Percentiles rank a stretch among this genome's conserved stretches.
Evolutionary conservation across 106 monocot species (phyloP).

Genomic region (Dendrobium catenatum): DNA sequence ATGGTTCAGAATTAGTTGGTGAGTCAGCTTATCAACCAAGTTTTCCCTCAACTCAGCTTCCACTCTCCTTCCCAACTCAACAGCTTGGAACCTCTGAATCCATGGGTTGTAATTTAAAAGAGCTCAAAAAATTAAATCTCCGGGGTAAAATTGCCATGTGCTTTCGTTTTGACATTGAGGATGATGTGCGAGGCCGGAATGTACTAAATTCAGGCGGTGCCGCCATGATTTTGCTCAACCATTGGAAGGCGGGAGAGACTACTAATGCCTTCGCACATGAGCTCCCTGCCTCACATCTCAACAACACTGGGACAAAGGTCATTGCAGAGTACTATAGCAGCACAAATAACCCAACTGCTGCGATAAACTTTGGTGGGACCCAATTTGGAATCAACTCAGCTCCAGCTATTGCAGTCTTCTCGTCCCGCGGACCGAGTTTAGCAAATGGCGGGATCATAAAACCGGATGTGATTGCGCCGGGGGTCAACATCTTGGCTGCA

Average conservation of each 20-base stretch:
- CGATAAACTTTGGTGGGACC: slow-evolving; percentile 28
- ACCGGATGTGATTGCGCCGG: slow-evolving; percentile 36
- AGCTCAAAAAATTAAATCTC: slow-evolving; percentile 2
- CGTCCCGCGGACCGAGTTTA: slow-evolving; percentile 31
- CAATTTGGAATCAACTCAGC: slow-evolving; percentile 19
- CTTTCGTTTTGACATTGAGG: neutral
- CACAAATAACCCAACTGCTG: slow-evolving; percentile 21
- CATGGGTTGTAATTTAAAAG: neutral
- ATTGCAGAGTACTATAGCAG: slow-evolving; percentile 8
- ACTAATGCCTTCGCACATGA: slow-evolving; percentile 20
- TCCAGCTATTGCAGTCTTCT: slow-evolving; percentile 28
- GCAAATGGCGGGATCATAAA: slow-evolving; percentile 34
- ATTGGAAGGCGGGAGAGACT: neutral
- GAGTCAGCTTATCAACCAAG: slow-evolving; percentile 13
- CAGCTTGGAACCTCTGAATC: neutral
- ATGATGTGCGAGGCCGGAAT: neutral
- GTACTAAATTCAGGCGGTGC: slow-evolving; percentile 8
- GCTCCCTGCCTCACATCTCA: slow-evolving; percentile 28
- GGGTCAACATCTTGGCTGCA: slow-evolving; percentile 41
- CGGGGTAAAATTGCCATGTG: slow-evolving; percentile 14
- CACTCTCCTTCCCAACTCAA: neutral
- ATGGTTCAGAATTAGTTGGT: slow-evolving; percentile 6
- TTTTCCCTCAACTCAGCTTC: neutral
- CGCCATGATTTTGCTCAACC: slow-evolving; percentile 18
- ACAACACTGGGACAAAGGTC: slow-evolving; percentile 1